Conservation (phyloP, 495 filamentous ascomycete species). For the Aspergillus conjunctus region DNA sequence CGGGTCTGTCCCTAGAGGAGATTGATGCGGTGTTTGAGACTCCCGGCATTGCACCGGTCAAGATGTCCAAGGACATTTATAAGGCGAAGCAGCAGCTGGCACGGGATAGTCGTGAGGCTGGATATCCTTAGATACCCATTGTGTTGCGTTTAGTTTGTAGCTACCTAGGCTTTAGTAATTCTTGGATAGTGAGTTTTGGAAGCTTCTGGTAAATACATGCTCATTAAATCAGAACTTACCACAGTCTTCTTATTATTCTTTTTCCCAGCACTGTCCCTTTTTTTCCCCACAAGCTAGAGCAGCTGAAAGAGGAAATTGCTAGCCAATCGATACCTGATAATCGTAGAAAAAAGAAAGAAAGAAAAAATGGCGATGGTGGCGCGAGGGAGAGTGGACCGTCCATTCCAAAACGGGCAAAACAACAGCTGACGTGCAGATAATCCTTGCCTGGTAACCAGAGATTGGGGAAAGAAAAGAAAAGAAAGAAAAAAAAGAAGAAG, state of each 20-base stretch:
- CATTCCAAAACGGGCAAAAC: neutral
- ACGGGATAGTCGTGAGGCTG: constrained; percentile 23
- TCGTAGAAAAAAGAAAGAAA: too few species aligned
- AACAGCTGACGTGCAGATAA: neutral
- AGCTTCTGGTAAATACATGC: too few species aligned
- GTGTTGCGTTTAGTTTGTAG: too few species aligned
- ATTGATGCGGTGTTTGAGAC: constrained; percentile 51
- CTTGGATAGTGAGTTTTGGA: too few species aligned
- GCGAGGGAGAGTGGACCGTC: neutral
- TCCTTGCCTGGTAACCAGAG: neutral
- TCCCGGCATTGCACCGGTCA: constrained; percentile 44
- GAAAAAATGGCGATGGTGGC: too few species aligned
- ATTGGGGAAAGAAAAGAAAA: neutral
- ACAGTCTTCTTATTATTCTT: too few species aligned
- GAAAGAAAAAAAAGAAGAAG: neutral
- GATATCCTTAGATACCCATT: neutral
- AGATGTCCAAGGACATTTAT: constrained; percentile 47
- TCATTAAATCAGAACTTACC: too few species aligned
- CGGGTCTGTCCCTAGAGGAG: constrained; percentile 41
- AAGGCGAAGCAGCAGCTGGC: constrained; percentile 44
- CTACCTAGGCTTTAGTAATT: too few species aligned
- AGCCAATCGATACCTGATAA: too few species aligned
- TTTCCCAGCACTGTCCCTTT: too few species aligned
- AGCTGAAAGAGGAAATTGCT: too few species aligned
- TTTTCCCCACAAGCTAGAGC: too few species aligned